Base-by-base conservation (phyloP, 164 flowering plant genomes). In the Brasenia schreberi region DNA sequence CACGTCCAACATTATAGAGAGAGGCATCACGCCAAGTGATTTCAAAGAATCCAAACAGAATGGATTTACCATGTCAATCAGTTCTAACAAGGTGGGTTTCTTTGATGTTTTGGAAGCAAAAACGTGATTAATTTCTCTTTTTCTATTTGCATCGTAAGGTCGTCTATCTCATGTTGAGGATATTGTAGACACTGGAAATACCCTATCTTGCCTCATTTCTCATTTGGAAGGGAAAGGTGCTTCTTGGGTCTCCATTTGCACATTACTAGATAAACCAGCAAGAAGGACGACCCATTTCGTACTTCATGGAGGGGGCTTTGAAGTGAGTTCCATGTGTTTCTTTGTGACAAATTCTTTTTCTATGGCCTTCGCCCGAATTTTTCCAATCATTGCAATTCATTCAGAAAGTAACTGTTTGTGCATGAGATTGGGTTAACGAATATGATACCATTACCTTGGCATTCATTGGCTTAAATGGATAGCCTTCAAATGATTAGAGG, bases 181-280 rank as follows among this genome's bases (percentile, higher is more conserved):
- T 71, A 94, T 94, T 71, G 91, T 93, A 49, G 98, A 94, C 73
- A 87, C 96, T 1, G 98, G 98, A 67, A 75, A 59, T 77, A 94
- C 98, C 18, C 65, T 94, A 63, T 79, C 85, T 9, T 69, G 81
- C 67, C 82, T 90, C 18, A 82, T 89, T 69, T 67, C 80, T 23
- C 82, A 87, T 76, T 65, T 94, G 78, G 73, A 80, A 74, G 70
- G 80, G 42, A 84, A 84, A 77, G 97, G 96, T 63, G 96, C 90
- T 11, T 72, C 81, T 33, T 94, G 95, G 56, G 84, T 94, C n/a
- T 94, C 98, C 12, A 91, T 94, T 17, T 90, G 98, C 64, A 65
- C 92, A 60, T 80, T 90, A 63, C 96, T 94, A 71, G 92, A 94
- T 75, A 90, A 93, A 65, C 91, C 95, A 42, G 49, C 81, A 7